Conservation (phyloP, 306 rosid genomes). For the Begonia masoniana region DNA sequence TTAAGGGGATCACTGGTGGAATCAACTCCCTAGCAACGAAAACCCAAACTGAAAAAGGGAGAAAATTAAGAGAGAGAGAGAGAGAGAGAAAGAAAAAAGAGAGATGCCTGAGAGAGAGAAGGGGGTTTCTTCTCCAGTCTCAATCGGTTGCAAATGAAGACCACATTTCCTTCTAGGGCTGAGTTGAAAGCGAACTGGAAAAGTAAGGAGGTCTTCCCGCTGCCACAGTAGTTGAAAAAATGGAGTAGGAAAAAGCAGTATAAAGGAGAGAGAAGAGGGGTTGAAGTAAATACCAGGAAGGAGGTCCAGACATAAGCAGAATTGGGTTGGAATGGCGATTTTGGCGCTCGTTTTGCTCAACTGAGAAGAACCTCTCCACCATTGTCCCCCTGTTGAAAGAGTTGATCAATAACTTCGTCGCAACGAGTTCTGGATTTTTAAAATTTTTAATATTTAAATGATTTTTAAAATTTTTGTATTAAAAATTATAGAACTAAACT, state of each 20-base stretch:
- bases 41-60: neutral
- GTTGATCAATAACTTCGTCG: no score
- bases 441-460: no score
- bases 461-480: no score
- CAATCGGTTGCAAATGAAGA: conserved; percentile 57
- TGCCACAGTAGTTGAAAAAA: conserved; percentile 8
- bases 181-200: conserved; percentile 76
- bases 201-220: conserved; percentile 72
- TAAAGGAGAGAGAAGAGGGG: neutral
- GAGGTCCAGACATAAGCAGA: conserved; percentile 72
- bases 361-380: conserved; percentile 57
- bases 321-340: conserved; percentile 15
- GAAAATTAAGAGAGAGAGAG: no score
- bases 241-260: neutral
- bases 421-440: no score
- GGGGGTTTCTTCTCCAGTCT: conserved; percentile 64
- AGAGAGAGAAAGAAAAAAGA: conserved; percentile 1
- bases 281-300: conserved; percentile 39
- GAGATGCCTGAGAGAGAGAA: conserved; percentile 63
- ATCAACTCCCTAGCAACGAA: conserved; percentile 45
- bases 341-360: conserved; percentile 10
- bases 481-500: no score
- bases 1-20: conserved; percentile 48
- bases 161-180: conserved; percentile 26
- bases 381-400: neutral